phyloP scores from a whole-genome alignment of 768 basidiomycete genomes.

The Tricholoma hemisulphureum region DNA sequence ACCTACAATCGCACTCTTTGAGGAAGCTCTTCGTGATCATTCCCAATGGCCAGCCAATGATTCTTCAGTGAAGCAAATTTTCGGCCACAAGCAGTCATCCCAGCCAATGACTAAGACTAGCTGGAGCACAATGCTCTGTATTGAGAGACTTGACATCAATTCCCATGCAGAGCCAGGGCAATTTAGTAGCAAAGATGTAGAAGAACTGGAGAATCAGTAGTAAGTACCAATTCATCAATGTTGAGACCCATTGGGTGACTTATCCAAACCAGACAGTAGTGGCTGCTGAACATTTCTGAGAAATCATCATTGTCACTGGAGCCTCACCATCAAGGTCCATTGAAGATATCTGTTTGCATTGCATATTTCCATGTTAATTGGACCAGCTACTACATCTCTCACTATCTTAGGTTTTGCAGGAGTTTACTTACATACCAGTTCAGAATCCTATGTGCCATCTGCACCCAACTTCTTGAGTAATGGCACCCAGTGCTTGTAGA shows the following conservation, averaged over 20 bases:
- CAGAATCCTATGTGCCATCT: background rate
- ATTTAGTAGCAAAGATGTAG: background rate
- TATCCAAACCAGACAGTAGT: background rate
- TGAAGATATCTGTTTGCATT: background rate
- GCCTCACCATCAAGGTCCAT: background rate
- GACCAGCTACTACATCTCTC: background rate
- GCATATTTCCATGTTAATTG: background rate
- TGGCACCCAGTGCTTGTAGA: background rate
- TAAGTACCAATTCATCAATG: too few relatives aligned
- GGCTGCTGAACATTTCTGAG: background rate
- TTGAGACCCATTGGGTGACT: too few relatives aligned
- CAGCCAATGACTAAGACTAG: too few relatives aligned
- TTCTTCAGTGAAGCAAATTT: too few relatives aligned
- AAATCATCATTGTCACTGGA: background rate
- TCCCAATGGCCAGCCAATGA: too few relatives aligned
- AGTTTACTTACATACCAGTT: background rate
- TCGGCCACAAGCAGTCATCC: too few relatives aligned
- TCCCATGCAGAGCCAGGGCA: background rate
- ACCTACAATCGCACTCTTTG: too few relatives aligned
- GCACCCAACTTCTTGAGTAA: background rate
- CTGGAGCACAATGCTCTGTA: too few relatives aligned
- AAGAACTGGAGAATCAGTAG: background rate
- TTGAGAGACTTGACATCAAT: background rate
- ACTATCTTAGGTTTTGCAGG: background rate
- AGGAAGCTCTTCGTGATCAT: too few relatives aligned